phyloP scores from a whole-genome alignment of 1,139 yeast genomes.

The Geotrichum histeridarum region DNA sequence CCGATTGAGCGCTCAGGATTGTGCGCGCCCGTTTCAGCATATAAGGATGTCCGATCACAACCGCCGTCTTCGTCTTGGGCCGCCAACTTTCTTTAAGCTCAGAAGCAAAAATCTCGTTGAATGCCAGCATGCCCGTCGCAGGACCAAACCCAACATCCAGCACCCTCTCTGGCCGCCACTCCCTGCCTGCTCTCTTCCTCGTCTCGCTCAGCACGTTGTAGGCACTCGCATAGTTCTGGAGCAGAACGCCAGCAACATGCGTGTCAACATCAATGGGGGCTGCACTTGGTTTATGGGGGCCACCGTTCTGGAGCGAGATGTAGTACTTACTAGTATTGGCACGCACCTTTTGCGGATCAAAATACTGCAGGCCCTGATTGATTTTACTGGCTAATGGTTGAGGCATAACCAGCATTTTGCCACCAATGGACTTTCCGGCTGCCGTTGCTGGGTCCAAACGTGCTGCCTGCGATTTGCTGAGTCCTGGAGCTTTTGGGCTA shows the following conservation, averaged over 20 bases:
- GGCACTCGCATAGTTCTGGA: constrained; percentile 75
- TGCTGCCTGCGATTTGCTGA: constrained; percentile 1
- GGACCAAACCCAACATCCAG: constrained; percentile 90
- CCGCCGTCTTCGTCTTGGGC: constrained; percentile 65
- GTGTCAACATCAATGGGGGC: constrained; percentile 69
- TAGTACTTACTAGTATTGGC: constrained; percentile 29
- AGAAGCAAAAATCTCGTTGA: constrained; percentile 73
- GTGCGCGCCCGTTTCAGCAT: constrained; percentile 81
- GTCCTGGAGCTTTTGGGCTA: background rate
- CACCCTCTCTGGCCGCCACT: constrained; percentile 60
- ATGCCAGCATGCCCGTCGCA: constrained; percentile 83
- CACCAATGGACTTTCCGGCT: constrained; percentile 16
- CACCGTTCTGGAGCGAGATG: constrained; percentile 25
- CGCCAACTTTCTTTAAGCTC: constrained; percentile 39
- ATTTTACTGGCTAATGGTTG: constrained; percentile 22
- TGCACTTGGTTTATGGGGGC: constrained; percentile 32
- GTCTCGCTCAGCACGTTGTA: constrained; percentile 66
- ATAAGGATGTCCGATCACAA: constrained; percentile 62
- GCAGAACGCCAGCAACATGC: constrained; percentile 74
- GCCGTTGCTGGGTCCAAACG: constrained; percentile 13
- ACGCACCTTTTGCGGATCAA: constrained; percentile 30
- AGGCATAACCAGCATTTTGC: constrained; percentile 22
- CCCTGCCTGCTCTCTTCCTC: constrained; percentile 47
- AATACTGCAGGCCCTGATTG: constrained; percentile 22
- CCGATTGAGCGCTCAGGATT: constrained; percentile 58